Conservation (phyloP, 2,329 filamentous ascomycete species). For the Aquanectria penicillioides region DNA sequence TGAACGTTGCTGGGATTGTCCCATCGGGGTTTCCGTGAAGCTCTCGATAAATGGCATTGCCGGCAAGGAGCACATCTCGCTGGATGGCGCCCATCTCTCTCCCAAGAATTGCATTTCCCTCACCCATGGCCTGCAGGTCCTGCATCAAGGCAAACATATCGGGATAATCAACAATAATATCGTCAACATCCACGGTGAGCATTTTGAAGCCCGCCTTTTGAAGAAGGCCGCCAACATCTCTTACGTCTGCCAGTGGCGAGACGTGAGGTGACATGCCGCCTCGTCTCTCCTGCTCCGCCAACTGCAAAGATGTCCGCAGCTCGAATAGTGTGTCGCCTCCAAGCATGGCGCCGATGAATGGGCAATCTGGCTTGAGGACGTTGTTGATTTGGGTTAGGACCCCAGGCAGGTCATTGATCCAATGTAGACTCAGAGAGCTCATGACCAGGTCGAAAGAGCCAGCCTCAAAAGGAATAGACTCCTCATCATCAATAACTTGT, state of each 20-base stretch:
- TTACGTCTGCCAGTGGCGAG: constrained; percentile 90
- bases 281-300: constrained; percentile 88
- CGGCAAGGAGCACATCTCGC: constrained; percentile 86
- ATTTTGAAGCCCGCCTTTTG: constrained; percentile 93
- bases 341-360: constrained; percentile 96
- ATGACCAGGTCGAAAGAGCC: constrained; percentile 89
- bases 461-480: constrained; percentile 78
- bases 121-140: constrained; percentile 96
- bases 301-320: constrained; percentile 89
- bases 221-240: constrained; percentile 88
- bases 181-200: constrained; percentile 95
- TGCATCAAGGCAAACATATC: constrained; percentile 90
- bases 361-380: constrained; percentile 87
- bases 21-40: constrained; percentile 86
- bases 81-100: constrained; percentile 82
- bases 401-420: constrained; percentile 95
- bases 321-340: constrained; percentile 95
- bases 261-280: constrained; percentile 94
- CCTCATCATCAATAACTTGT: constrained; percentile 78
- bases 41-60: constrained; percentile 87
- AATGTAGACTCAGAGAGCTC: constrained; percentile 90
- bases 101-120: constrained; percentile 88
- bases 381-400: constrained; percentile 86
- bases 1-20: constrained; percentile 87
- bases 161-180: constrained; percentile 95